These are phyloP conservation scores for Apiospora saccharicola DNA, from an alignment of 2,329 filamentous ascomycete species.

Conservation along the genomic window DNA sequence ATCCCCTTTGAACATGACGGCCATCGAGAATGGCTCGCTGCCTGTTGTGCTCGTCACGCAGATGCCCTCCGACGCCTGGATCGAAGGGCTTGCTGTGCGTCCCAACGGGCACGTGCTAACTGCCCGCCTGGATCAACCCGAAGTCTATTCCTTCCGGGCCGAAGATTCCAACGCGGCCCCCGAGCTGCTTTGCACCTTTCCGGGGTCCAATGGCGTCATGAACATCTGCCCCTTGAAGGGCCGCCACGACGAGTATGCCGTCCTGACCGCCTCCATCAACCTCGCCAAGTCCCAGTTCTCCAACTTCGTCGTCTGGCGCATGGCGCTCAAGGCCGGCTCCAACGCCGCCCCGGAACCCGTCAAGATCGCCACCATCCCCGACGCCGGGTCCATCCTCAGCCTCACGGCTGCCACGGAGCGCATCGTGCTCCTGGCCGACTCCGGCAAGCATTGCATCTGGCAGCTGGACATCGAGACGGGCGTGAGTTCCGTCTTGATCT, in stretches of 20 bases:
- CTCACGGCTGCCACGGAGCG: constrained; percentile 36
- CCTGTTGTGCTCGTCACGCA: constrained; percentile 40
- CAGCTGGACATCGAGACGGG: constrained; percentile 38
- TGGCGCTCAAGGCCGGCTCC: constrained; percentile 38
- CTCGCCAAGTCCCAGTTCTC: constrained; percentile 40
- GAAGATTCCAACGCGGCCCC: constrained; percentile 38
- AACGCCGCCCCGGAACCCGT: constrained; percentile 33
- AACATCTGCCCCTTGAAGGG: constrained; percentile 38
- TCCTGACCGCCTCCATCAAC: constrained; percentile 38
- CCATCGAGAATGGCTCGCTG: constrained; percentile 14
- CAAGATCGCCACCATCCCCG: constrained; percentile 34
- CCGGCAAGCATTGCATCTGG: constrained; percentile 37
- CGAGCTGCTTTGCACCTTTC: constrained; percentile 37
- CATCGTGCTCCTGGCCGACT: constrained; percentile 38
- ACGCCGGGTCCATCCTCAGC: constrained; percentile 35
- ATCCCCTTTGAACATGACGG: neutral
- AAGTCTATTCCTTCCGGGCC: constrained; percentile 40
- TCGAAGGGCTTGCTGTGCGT: constrained; percentile 40
- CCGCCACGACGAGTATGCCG: constrained; percentile 38
- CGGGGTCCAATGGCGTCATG: constrained; percentile 38
- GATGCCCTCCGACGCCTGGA: constrained; percentile 42
- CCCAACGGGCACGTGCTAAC: constrained; percentile 42
- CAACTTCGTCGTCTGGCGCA: constrained; percentile 38
- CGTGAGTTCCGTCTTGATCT: constrained; percentile 32
- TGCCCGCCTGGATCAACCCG: constrained; percentile 40